Evolutionary conservation across 208 protist species (phyloP).

Genomic region (Phytomonas sp.): DNA sequence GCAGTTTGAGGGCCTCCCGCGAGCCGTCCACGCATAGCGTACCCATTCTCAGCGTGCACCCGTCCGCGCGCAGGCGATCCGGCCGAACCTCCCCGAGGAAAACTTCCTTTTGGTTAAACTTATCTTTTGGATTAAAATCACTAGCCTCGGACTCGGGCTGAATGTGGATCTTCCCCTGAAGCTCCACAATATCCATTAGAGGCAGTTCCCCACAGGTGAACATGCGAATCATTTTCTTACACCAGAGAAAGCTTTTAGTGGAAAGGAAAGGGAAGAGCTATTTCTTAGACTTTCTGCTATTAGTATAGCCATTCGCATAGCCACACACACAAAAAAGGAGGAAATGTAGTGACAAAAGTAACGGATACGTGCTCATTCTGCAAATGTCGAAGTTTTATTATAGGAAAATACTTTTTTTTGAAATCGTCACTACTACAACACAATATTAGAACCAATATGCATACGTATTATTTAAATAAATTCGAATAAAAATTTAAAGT

Average conservation of each 20-base stretch:
- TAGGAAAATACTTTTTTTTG: neutral
- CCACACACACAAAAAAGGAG: neutral
- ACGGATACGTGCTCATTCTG: neutral
- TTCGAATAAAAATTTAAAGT: neutral
- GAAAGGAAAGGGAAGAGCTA: slow-evolving; percentile 17
- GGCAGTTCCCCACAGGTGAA: slow-evolving; percentile 27
- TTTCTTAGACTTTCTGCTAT: slow-evolving; percentile 12
- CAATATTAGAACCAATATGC: neutral
- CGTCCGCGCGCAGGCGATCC: slow-evolving; percentile 33
- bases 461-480: neutral
- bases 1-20: slow-evolving; percentile 22
- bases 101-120: slow-evolving; percentile 12
- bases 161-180: slow-evolving; percentile 40
- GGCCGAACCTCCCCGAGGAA: slow-evolving; percentile 41
- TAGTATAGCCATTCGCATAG: slow-evolving; percentile 15
- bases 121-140: neutral
- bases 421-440: neutral
- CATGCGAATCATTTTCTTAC: slow-evolving; percentile 43
- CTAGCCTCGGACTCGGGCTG: neutral
- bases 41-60: slow-evolving; percentile 56
- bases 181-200: slow-evolving; percentile 60
- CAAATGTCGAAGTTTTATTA: neutral
- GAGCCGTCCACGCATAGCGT: slow-evolving; percentile 44
- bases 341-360: neutral
- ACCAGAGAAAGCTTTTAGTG: neutral